Conservation (phyloP, 345 rosid genomes). For the Crucihimalaya himalaica region DNA sequence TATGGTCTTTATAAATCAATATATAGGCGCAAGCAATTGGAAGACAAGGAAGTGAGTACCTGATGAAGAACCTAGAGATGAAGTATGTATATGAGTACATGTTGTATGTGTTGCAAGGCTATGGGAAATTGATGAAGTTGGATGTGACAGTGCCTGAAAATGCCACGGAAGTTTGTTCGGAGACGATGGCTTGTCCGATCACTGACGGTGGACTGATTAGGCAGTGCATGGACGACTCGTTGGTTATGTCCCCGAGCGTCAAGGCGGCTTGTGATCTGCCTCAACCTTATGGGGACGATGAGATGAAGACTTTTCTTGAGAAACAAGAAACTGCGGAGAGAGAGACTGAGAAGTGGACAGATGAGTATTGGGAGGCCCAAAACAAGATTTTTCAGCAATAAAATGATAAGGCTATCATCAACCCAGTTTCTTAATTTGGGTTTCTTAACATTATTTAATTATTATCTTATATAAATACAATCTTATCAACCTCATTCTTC, state of each 20-base stretch:
- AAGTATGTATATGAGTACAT: constrained; percentile 60
- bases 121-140: constrained; percentile 55
- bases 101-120: constrained; percentile 53
- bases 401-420: too few relatives aligned
- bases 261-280: constrained; percentile 52
- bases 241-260: constrained; percentile 49
- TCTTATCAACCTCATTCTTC: too few relatives aligned
- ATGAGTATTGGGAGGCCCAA: constrained; percentile 23
- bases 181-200: constrained; percentile 46
- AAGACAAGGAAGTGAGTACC: constrained; percentile 48
- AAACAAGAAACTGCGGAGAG: constrained; percentile 34
- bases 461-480: too few relatives aligned
- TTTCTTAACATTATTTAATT: too few relatives aligned
- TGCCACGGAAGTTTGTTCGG: constrained; percentile 46
- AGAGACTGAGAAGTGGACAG: constrained; percentile 43
- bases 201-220: constrained; percentile 35
- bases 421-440: too few relatives aligned
- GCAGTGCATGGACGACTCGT: constrained; percentile 52
- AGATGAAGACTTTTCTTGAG: constrained; percentile 33
- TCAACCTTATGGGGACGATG: constrained; percentile 36
- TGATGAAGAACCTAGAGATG: constrained; percentile 49
- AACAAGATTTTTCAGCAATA: neutral
- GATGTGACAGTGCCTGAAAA: constrained; percentile 47
- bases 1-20: neutral
- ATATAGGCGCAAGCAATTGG: constrained; percentile 57